Percentiles rank a stretch among this genome's conserved stretches.
phyloP scores from a whole-genome alignment of 768 basidiomycete species.

The Porphyrellus cyaneotinctus region DNA sequence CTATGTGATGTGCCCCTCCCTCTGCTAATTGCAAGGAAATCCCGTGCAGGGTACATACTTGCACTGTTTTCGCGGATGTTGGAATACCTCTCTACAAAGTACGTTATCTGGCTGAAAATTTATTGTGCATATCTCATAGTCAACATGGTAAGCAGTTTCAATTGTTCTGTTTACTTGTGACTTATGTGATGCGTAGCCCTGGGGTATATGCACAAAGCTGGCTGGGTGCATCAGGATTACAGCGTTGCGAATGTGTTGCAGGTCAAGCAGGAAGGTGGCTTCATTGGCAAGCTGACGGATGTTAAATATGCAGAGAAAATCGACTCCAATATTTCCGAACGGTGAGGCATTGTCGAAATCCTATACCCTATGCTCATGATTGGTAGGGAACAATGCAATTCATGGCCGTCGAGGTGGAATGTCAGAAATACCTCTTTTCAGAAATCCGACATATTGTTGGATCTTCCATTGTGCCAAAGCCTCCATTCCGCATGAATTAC shows the following conservation, averaged over 20 bases:
- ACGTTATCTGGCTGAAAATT: background rate
- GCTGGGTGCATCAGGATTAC: background rate
- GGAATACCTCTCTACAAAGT: background rate
- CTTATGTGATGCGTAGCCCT: background rate
- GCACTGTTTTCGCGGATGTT: background rate
- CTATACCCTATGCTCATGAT: background rate
- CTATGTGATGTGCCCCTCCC: background rate
- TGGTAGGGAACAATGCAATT: constrained; percentile 10
- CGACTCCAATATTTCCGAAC: background rate
- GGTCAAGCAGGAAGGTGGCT: background rate
- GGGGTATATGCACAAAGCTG: background rate
- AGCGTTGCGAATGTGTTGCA: background rate
- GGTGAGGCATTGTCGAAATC: background rate
- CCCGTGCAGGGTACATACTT: background rate
- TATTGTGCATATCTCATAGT: background rate
- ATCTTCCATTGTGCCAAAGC: background rate
- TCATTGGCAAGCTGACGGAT: constrained; percentile 10
- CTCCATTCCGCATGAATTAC: constrained; percentile 13
- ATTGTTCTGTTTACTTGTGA: too few relatives aligned
- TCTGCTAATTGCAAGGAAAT: background rate
- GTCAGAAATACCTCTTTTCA: background rate
- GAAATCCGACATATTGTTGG: background rate
- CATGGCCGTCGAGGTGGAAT: constrained; percentile 12
- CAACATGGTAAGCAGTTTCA: background rate
- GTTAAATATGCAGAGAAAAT: constrained; percentile 11